Percentiles rank a stretch among this genome's conserved stretches.
These are phyloP conservation scores for Zygosaccharomyces pseudorouxii DNA, from an alignment of 805 yeast genomes.

Conservation along the genomic window DNA sequence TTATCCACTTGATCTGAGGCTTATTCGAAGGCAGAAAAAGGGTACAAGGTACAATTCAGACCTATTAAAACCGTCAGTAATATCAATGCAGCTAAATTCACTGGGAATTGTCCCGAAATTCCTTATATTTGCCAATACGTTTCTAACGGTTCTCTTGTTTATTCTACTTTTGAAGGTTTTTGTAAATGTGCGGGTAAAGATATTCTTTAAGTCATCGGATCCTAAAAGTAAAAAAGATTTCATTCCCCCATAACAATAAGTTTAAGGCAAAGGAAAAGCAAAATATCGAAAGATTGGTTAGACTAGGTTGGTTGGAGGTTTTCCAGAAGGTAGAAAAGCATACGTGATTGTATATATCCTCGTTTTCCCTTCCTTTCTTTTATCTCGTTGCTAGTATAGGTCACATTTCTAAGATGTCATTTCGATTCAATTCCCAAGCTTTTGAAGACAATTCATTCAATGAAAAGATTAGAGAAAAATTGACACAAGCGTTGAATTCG, in stretches of 20 bases:
- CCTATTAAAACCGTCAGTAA: background rate
- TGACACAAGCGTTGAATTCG: conserved; percentile 27
- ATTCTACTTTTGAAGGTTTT: conserved; percentile 1
- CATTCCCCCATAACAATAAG: background rate
- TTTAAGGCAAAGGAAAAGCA: background rate
- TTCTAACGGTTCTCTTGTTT: background rate
- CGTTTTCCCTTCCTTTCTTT: background rate
- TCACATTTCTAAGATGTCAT: conserved; percentile 25
- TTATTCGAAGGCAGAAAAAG: background rate
- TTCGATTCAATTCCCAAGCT: conserved; percentile 27
- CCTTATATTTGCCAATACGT: background rate
- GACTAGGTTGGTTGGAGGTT: background rate
- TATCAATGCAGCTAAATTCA: background rate
- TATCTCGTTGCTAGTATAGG: background rate
- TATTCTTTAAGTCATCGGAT: background rate
- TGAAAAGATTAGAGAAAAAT: conserved; percentile 26
- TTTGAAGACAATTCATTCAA: conserved; percentile 33
- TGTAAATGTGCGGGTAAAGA: conserved; percentile 7
- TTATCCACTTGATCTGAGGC: background rate
- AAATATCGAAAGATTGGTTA: background rate
- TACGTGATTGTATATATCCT: background rate
- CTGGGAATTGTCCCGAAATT: background rate
- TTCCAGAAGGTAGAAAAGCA: background rate
- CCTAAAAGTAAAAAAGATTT: background rate
- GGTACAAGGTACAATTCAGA: background rate